Percentiles rank a stretch among this genome's conserved stretches.
These are phyloP conservation scores for Rheum nobile DNA, from an alignment of 148 eudicot species.

Conservation along the genomic window DNA sequence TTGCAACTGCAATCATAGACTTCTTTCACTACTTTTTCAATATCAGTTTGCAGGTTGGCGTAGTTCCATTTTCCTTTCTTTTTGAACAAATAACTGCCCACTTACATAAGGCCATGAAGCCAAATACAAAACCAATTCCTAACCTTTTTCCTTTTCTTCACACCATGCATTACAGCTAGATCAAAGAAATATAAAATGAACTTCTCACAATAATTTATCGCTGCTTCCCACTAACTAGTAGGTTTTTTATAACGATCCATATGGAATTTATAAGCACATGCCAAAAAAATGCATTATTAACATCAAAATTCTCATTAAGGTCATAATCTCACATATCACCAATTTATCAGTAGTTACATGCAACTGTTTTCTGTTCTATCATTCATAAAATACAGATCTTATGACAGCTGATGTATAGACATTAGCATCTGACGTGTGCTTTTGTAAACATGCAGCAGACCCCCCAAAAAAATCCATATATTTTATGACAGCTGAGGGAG, in stretches of 20 bases:
- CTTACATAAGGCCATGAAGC: background rate
- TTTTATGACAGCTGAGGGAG: too few relatives aligned
- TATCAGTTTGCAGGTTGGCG: background rate
- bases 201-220: too few relatives aligned
- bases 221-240: too few relatives aligned
- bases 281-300: background rate
- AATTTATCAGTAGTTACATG: background rate
- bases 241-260: background rate
- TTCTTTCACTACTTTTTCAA: background rate
- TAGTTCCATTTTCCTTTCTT: background rate
- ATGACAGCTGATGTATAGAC: background rate
- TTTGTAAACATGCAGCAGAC: too few relatives aligned
- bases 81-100: background rate
- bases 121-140: background rate
- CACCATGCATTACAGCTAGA: background rate
- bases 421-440: background rate
- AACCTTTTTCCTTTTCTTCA: background rate
- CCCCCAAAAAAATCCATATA: too few relatives aligned
- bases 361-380: conserved; percentile 6
- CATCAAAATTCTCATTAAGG: background rate
- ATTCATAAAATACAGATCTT: background rate
- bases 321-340: background rate
- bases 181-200: too few relatives aligned
- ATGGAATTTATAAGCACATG: background rate
- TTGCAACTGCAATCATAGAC: background rate